Evolutionary conservation across 768 basidiomycete genomes (phyloP), one percentile per base, ranked within the genome.

Genomic region (Pseudohyphozyma bogoriensis): DNA sequence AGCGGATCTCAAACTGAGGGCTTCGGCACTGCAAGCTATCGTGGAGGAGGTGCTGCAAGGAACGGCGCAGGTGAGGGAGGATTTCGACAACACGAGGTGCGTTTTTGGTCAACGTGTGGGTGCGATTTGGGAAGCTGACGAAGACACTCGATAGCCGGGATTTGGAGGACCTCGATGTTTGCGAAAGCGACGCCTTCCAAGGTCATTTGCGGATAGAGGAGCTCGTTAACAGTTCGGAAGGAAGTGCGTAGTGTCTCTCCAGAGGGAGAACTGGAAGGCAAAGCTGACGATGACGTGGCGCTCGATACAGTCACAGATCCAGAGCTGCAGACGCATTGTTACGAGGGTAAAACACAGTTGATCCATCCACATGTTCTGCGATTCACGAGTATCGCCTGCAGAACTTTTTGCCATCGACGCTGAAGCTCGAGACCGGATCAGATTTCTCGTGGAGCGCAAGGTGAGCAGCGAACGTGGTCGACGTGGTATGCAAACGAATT

Each of bases 361-460:
- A 4, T 50, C 4, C 24, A 6, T 20, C 10, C 13, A 7, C 9
- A 1, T 15, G 2, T 32, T 22, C n/a, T n/a, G n/a, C n/a, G n/a
- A 33, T 20, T 51, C 32, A 35, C 9, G 6, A 18, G 11, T 24
- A 18, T 20, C 22, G 8, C 35, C 33, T 1, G n/a, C 50, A 29
- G 66, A 71, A 26, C 54, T 66, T 24, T 59, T 58, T 0, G 42
- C 53, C 8, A 52, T 56, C 49, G 68, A 68, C 40, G 64, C 57
- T 47, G 68, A 68, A 44, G 51, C 51, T 29, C 64, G 68, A 28
- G 68, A 62, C 31, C 52, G 70, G 31, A 62, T 71, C 42, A 62
- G 64, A 12, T 71, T 63, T 52, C 58, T 71, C n/a, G 56, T 71
- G 40, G 66, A 67, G 28, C 47, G 68, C 26, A 67, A 66, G 65